Base-by-base conservation (phyloP, 441 rosid genomes). In the Monsonia emarginata region DNA sequence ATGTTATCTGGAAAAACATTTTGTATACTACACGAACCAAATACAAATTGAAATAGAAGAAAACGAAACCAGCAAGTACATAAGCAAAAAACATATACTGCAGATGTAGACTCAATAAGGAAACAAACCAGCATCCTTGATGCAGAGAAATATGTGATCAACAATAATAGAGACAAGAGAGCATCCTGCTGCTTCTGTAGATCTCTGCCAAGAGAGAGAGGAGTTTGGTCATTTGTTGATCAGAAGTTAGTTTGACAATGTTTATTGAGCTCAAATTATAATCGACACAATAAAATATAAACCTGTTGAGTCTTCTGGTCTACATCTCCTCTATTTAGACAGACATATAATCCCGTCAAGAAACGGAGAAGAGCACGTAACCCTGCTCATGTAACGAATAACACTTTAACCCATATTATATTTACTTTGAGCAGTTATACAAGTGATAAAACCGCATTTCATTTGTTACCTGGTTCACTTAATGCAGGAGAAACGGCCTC, bases 341-440 rank as follows among this genome's bases (percentile, higher is more conserved):
- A 91, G 65, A 89, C 81, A 74, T 94, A 94, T 42, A 91, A 72
- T 65, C 99, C 99, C n/a, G 97, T 85, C 75, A 94, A 77, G 80
- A 91, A 94, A 73, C 99, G 96, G 27, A 94, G 90, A 79, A 94
- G 88, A 69, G 99, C 99, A n/a, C 97, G 96, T 14, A 94, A 83
- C 75, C 99, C 99, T 94, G 76, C 75, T 59, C 77, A 78, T 22
- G 65, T 30, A 72, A 70, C 70, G 32, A 56, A 65, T 22, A 52
- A 52, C 13, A 31, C 50, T 30, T 34, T 34, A 65, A n/a, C 62
- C 60, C 58, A 60, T 63, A 58, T 48, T 32, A 56, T 28, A 62
- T 16, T 62, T 27, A 44, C 52, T 74, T 67, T 28, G 34, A 57
- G 67, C 26, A 46, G 38, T 40, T 2, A 40, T 40, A 60, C 31